Percentiles rank a stretch among this genome's conserved stretches.
These are phyloP conservation scores for Sesbania bispinosa DNA, from an alignment of 306 rosid genomes.

Conservation along the genomic window DNA sequence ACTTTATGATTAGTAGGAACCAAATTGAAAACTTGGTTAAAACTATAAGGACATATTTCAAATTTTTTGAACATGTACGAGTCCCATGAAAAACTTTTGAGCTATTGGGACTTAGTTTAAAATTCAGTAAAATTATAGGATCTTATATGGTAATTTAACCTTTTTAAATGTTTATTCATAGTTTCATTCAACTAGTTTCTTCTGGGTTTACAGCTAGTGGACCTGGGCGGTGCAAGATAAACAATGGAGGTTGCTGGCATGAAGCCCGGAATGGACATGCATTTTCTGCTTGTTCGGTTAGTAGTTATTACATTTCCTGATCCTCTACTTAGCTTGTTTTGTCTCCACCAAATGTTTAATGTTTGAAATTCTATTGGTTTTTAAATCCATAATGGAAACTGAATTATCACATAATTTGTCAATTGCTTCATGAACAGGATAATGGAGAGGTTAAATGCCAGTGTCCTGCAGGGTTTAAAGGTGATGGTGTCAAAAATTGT, in stretches of 20 bases:
- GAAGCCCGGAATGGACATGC: slow-evolving; percentile 75
- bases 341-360: not conserved
- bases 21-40: not conserved
- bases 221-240: slow-evolving; percentile 93
- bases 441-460: slow-evolving; percentile 66
- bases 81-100: not conserved
- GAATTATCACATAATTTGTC: not conserved
- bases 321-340: not conserved
- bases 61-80: not conserved
- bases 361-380: slow-evolving; percentile 10
- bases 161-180: not conserved
- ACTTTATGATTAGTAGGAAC: not conserved
- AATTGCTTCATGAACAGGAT: slow-evolving; percentile 59
- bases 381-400: slow-evolving; percentile 15
- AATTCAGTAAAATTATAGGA: not conserved
- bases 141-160: not conserved
- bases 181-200: slow-evolving; percentile 27
- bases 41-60: not conserved
- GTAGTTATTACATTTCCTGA: slow-evolving; percentile 29
- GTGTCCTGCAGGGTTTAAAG: slow-evolving; percentile 90
- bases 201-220: slow-evolving; percentile 81
- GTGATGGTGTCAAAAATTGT: slow-evolving; percentile 87
- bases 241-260: slow-evolving; percentile 99
- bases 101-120: not conserved
- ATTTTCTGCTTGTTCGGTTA: slow-evolving; percentile 83